Evolutionary conservation across 2,329 filamentous ascomycete genomes (phyloP).

Genomic region (Ophiocordyceps camponoti-saundersi): DNA sequence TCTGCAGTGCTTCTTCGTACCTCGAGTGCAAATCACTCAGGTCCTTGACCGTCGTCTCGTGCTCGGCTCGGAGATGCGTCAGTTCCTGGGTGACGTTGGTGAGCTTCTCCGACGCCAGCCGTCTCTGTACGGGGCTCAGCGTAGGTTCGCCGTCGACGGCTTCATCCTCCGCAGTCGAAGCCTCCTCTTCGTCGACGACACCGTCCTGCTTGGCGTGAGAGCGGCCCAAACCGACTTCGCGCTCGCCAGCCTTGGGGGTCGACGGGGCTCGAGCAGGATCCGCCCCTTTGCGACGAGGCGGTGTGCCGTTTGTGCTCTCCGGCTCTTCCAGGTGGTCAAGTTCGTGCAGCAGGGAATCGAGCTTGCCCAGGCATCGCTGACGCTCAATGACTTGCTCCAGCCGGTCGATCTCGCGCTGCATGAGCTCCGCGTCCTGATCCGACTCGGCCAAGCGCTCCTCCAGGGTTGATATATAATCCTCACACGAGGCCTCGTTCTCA

Average conservation of each 20-base stretch:
- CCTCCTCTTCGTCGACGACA: background rate
- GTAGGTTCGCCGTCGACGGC: conserved; percentile 24
- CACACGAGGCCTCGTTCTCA: conserved; percentile 77
- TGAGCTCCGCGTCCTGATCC: conserved; percentile 87
- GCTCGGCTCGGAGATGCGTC: conserved; percentile 75
- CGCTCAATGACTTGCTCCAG: conserved; percentile 91
- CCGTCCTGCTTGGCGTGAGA: background rate
- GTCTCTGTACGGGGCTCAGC: conserved; percentile 62
- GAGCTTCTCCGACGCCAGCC: conserved; percentile 81
- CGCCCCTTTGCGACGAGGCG: background rate
- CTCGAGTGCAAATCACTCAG: conserved; percentile 70
- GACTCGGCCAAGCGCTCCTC: conserved; percentile 91
- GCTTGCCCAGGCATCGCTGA: conserved; percentile 83
- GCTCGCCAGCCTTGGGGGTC: conserved; percentile 36
- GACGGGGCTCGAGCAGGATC: background rate
- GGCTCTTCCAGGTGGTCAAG: conserved; percentile 55
- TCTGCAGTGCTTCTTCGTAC: conserved; percentile 76
- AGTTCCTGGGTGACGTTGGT: conserved; percentile 85
- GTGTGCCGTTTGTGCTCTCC: conserved; percentile 15
- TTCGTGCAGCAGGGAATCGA: conserved; percentile 84
- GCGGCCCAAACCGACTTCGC: conserved; percentile 19
- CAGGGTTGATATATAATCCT: conserved; percentile 93
- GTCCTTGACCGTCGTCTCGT: conserved; percentile 68
- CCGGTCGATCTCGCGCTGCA: conserved; percentile 91
- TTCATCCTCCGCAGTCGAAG: background rate